Percentiles rank a stretch among this genome's conserved stretches.
These are phyloP conservation scores for Mortierella sp. DNA, from an alignment of 371 early-diverging fungal species.

Conservation along the genomic window DNA sequence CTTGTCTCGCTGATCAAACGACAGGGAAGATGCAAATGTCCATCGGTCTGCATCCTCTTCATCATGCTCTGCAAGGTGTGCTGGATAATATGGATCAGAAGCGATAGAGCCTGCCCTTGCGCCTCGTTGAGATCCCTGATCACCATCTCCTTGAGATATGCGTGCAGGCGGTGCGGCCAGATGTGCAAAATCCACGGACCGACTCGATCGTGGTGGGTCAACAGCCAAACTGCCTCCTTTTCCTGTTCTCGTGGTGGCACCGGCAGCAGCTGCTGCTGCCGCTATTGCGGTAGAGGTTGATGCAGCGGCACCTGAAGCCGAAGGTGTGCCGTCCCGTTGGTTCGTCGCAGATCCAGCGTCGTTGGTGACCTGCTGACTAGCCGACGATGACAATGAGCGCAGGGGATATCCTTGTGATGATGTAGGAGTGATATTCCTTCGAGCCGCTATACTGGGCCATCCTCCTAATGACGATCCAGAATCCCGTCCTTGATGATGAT, in stretches of 20 bases:
- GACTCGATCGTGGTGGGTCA: conserved; percentile 8
- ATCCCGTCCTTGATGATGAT: conserved; percentile 34
- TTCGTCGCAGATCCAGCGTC: conserved; percentile 1
- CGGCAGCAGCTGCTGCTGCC: too few species aligned
- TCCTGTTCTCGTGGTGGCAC: too few species aligned
- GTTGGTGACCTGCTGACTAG: conserved; percentile 7
- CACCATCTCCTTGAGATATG: conserved; percentile 10
- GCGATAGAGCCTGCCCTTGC: conserved; percentile 21
- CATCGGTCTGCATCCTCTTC: conserved; percentile 55
- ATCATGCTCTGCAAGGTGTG: conserved; percentile 47
- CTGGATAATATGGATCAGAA: conserved; percentile 39
- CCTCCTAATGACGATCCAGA: conserved; percentile 43
- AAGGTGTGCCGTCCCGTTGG: neutral
- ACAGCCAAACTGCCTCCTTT: too few species aligned
- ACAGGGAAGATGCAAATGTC: conserved; percentile 54
- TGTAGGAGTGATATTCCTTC: conserved; percentile 14
- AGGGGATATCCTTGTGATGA: conserved; percentile 22
- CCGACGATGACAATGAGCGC: conserved; percentile 20
- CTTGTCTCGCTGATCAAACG: conserved; percentile 48
- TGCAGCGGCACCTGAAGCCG: too few species aligned
- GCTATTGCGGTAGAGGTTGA: too few species aligned
- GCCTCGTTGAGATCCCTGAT: conserved; percentile 9
- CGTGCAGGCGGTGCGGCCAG: neutral
- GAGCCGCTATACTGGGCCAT: conserved; percentile 19
- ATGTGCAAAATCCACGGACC: conserved; percentile 5